Conservation (phyloP, 1,139 yeast species). For the Saccharomycopsis hybrid region DNA sequence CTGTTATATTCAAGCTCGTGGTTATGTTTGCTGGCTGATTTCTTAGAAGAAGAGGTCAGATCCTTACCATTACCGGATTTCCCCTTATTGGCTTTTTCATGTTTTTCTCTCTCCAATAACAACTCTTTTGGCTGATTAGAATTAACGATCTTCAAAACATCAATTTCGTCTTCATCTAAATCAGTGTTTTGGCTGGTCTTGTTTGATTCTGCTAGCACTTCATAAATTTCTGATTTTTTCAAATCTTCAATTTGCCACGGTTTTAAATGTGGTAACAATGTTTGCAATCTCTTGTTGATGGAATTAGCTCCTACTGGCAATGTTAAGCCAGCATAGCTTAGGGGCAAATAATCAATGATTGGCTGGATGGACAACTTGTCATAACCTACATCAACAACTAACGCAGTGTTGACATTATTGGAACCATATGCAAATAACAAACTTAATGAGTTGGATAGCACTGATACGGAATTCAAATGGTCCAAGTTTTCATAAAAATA, state of each 20-base stretch:
- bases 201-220: constrained; percentile 52
- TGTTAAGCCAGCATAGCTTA: constrained; percentile 47
- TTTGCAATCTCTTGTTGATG: constrained; percentile 49
- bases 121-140: constrained; percentile 65
- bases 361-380: constrained; percentile 74
- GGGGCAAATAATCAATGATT: constrained; percentile 60
- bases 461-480: constrained; percentile 58
- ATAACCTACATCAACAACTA: constrained; percentile 77
- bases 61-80: constrained; percentile 21
- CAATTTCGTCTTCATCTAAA: constrained; percentile 57
- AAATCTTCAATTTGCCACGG: constrained; percentile 62
- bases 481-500: constrained; percentile 70
- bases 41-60: constrained; percentile 33
- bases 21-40: constrained; percentile 38
- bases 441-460: constrained; percentile 65
- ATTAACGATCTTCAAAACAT: constrained; percentile 85
- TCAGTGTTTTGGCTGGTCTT: constrained; percentile 45
- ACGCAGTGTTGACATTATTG: constrained; percentile 44
- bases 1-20: constrained; percentile 58
- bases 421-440: constrained; percentile 71
- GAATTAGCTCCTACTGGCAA: constrained; percentile 55
- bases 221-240: constrained; percentile 70
- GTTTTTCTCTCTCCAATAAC: constrained; percentile 50
- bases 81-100: constrained; percentile 32
- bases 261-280: constrained; percentile 50